Percentiles rank a stretch among this genome's conserved stretches.
These are phyloP conservation scores for Phytophthora nicotianae DNA, from an alignment of 352 stramenopile genomes.

Conservation along the genomic window DNA sequence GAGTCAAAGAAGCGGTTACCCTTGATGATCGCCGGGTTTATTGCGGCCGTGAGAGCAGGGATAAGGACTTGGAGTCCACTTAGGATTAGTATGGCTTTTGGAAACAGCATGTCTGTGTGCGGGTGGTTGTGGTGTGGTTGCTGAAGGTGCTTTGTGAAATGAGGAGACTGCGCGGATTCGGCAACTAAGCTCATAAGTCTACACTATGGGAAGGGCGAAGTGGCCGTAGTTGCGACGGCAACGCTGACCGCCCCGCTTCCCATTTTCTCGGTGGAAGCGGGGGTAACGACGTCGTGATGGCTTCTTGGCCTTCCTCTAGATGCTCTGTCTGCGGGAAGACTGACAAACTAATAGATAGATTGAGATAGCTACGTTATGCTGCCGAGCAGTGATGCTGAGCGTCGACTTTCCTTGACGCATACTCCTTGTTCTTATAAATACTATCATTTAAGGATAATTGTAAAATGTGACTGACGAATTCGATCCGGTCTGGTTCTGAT, in stretches of 20 bases:
- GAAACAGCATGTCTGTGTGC: neutral
- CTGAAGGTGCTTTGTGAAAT: neutral
- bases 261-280: constrained; percentile 4
- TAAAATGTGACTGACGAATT: no score
- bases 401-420: no score
- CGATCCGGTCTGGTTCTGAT: no score
- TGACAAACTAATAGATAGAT: no score
- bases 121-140: neutral
- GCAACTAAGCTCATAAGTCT: neutral
- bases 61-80: neutral
- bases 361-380: no score
- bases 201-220: neutral
- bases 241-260: neutral
- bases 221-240: no score
- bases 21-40: constrained; percentile 56
- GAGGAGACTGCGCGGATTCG: neutral
- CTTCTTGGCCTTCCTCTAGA: neutral
- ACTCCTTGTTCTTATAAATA: no score
- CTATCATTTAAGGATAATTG: no score
- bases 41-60: neutral
- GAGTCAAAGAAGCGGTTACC: constrained; percentile 84
- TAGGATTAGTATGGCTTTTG: neutral
- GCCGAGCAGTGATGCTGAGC: no score
- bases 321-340: no score
- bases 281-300: constrained; percentile 3